Evolutionary conservation across 108 stramenopile species (phyloP).

Genomic region (Conticribra guillardii): DNA sequence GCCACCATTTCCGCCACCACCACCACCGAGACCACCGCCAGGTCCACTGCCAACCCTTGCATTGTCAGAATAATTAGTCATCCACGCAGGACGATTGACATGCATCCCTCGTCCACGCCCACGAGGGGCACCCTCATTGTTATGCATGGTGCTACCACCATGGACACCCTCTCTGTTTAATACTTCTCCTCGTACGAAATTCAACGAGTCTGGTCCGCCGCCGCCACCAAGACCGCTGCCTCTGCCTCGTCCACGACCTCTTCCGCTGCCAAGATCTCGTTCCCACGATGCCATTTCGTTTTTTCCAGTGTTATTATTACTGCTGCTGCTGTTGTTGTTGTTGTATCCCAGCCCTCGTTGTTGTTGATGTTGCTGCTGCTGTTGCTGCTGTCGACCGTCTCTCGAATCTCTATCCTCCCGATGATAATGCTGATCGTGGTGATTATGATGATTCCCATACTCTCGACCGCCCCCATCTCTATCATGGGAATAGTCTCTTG

Average conservation of each 20-base stretch:
- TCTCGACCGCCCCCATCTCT: no score
- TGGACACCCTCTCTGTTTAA: not conserved
- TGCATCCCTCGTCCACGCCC: slow-evolving; percentile 14
- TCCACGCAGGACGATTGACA: slow-evolving; percentile 43
- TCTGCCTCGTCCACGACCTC: slow-evolving; percentile 31
- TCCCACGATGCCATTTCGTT: not conserved
- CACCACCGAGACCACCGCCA: no score
- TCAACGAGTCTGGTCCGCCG: slow-evolving; percentile 1
- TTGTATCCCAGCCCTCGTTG: no score
- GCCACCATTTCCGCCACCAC: slow-evolving; percentile 10
- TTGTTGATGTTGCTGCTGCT: no score
- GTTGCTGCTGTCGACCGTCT: no score
- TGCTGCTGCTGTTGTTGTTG: not conserved
- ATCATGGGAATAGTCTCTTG: no score
- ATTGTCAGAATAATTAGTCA: slow-evolving; percentile 4
- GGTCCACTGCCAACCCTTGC: slow-evolving; percentile 1
- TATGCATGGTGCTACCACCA: not conserved
- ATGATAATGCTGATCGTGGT: no score
- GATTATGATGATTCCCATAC: no score
- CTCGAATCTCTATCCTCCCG: no score
- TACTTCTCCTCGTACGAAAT: slow-evolving; percentile 31
- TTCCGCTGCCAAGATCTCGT: slow-evolving; percentile 2
- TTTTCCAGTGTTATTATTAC: not conserved
- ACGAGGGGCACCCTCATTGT: not conserved
- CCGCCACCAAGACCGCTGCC: slow-evolving; percentile 7